Conservation (phyloP, 805 yeast genomes). For the Ogataea chonburiensis region DNA sequence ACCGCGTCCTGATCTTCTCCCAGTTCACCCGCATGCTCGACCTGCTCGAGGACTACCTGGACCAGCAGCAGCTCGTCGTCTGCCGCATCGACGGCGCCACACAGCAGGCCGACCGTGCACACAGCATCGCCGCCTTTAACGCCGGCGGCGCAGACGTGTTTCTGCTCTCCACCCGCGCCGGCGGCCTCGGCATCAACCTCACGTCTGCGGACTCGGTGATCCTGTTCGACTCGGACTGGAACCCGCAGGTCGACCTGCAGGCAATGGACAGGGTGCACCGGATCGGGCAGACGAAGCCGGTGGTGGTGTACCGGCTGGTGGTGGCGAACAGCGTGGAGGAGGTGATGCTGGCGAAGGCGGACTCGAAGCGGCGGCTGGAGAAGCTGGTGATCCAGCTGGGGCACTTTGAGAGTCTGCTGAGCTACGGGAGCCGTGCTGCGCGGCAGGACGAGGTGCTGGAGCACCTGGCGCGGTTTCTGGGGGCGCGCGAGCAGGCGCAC, state of each 20-base stretch:
- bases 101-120: constrained; percentile 62
- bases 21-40: constrained; percentile 88
- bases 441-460: constrained; percentile 21
- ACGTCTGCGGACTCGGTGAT: constrained; percentile 88
- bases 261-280: constrained; percentile 96
- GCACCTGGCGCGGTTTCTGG: constrained; percentile 42
- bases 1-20: constrained; percentile 77
- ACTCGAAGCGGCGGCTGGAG: constrained; percentile 76
- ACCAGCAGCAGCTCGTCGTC: constrained; percentile 42
- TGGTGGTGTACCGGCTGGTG: constrained; percentile 74
- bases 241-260: constrained; percentile 94
- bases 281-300: constrained; percentile 87
- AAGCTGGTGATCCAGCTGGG: constrained; percentile 72
- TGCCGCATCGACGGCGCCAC: constrained; percentile 79
- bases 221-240: constrained; percentile 92
- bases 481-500: constrained; percentile 34
- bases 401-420: constrained; percentile 43
- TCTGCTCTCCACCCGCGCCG: constrained; percentile 86
- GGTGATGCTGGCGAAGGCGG: constrained; percentile 72
- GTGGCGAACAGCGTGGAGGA: constrained; percentile 82
- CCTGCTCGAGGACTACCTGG: constrained; percentile 71
- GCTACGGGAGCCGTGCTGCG: constrained; percentile 8
- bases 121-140: constrained; percentile 55
- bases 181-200: constrained; percentile 89
- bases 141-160: constrained; percentile 46